phyloP scores from a whole-genome alignment of 1,284 basidiomycete genomes.

The Moesziomyces aphidis region DNA sequence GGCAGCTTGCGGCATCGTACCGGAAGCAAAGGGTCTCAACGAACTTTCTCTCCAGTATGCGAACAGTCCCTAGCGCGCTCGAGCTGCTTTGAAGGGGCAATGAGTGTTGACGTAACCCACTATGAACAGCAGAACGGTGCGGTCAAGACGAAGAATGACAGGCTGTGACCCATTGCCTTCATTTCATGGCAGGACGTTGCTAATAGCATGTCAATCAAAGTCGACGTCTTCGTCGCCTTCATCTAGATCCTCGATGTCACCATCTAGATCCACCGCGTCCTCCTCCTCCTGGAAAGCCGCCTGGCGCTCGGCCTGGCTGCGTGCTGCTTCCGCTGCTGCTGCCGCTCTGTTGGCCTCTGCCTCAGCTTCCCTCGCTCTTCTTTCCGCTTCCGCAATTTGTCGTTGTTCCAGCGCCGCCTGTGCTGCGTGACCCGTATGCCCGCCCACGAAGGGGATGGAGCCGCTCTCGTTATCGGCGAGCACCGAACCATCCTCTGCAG shows the following conservation, averaged over 20 bases:
- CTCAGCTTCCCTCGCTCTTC: conserved; percentile 41
- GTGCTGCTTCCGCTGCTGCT: conserved; percentile 33
- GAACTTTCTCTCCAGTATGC: too few species aligned
- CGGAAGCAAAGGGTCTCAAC: neutral
- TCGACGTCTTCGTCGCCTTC: conserved; percentile 48
- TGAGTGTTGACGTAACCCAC: too few species aligned
- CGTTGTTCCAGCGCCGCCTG: conserved; percentile 34
- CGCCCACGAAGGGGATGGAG: conserved; percentile 21
- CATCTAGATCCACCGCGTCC: conserved; percentile 53
- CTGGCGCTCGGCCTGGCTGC: conserved; percentile 34
- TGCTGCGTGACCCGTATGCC: conserved; percentile 32
- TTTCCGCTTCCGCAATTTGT: conserved; percentile 29
- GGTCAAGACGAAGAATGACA: too few species aligned
- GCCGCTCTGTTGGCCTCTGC: conserved; percentile 32
- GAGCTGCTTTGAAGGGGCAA: too few species aligned
- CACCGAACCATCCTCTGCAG: conserved; percentile 12
- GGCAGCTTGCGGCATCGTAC: too few species aligned
- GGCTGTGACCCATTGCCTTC: too few species aligned
- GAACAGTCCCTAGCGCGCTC: too few species aligned
- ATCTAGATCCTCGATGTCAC: conserved; percentile 57
- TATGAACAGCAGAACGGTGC: too few species aligned
- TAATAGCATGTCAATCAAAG: conserved; percentile 20
- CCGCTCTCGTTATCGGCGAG: conserved; percentile 13
- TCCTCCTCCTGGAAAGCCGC: conserved; percentile 44
- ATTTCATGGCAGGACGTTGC: too few species aligned